Conservation (phyloP, 176 grass and related monocot genomes). For the Saccharum officinarum region DNA sequence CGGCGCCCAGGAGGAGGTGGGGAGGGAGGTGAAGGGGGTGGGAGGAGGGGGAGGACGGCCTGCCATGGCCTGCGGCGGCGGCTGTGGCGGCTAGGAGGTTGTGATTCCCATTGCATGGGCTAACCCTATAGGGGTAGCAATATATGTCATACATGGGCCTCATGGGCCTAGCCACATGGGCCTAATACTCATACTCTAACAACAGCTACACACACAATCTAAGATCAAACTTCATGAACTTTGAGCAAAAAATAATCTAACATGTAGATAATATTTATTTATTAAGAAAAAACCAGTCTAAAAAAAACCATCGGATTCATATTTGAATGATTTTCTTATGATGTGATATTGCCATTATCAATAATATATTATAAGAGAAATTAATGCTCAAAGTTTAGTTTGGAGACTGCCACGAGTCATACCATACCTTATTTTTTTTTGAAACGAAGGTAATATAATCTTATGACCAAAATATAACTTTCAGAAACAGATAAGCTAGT, state of each 20-base stretch:
- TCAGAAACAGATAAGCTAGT: background rate
- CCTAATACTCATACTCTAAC: too few relatives aligned
- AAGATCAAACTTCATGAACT: background rate
- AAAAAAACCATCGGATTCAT: background rate
- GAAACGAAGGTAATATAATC: background rate
- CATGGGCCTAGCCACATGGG: too few relatives aligned
- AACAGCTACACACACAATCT: background rate
- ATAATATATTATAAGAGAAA: background rate
- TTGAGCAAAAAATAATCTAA: background rate
- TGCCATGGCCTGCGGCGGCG: too few relatives aligned
- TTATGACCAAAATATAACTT: background rate
- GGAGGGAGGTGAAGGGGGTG: too few relatives aligned
- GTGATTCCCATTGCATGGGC: too few relatives aligned
- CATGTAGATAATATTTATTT: background rate
- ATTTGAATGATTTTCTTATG: background rate
- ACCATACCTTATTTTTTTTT: background rate
- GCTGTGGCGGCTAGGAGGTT: too few relatives aligned
- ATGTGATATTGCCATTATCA: background rate
- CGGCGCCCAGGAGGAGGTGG: too few relatives aligned
- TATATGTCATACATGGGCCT: too few relatives aligned
- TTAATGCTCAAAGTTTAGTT: background rate
- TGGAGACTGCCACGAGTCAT: background rate
- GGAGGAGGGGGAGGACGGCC: too few relatives aligned
- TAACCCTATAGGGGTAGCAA: too few relatives aligned
- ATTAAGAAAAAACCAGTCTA: too few relatives aligned